Evolutionary conservation across 2,329 filamentous ascomycete genomes (phyloP), one percentile per base, ranked within the genome.

Genomic region (Fusarium lateritium): DNA sequence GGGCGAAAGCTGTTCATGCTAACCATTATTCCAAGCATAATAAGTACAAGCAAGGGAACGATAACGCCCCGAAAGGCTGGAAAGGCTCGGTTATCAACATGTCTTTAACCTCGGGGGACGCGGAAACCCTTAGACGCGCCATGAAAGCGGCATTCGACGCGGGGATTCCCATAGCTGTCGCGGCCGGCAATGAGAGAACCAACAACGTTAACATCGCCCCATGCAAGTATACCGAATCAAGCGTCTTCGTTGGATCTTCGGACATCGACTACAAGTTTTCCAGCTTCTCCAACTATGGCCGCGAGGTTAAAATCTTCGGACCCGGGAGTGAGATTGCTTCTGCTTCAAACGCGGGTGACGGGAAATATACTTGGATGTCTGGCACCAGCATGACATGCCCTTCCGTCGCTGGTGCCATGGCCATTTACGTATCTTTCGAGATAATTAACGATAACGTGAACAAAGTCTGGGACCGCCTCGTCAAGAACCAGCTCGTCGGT

Each of bases 121-220:
- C 31, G 2, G 14, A 22, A 15, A 21, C n/a, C 28, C 22, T 58
- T 2, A n/a, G 19, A 22, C 9, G 8, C 1, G 55, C 55, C 15
- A 11, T 58, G 21, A 22, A 52, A 22, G 24, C 31, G 21, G 55
- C 46, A 19, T 26, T 21, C 5, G 31, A 51, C 7, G 22, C 31
- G 6, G 55, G 55, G 22, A 58, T 58, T n/a, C 55, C 55, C 10
- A 58, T 58, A 6, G 55, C 55, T 14, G 55, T 26, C 33, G 55
- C 55, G n/a, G 55, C 55, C 24, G 55, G 40, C 21, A 58, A 52
- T 3, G 3, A 11, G 3, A 31, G 10, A 31, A 3, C 2, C 11
- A 13, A 31, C 28, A 31, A 9, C 10, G 28, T 31, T 10, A 13
- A 31, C 3, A 11, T 9, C 10, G 28, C 28, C 28, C 28, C 28